Percentiles rank a stretch among this genome's conserved stretches.
phyloP scores from a whole-genome alignment of 2,329 filamentous ascomycete genomes.

The Ceratocystis eucalypticola region DNA sequence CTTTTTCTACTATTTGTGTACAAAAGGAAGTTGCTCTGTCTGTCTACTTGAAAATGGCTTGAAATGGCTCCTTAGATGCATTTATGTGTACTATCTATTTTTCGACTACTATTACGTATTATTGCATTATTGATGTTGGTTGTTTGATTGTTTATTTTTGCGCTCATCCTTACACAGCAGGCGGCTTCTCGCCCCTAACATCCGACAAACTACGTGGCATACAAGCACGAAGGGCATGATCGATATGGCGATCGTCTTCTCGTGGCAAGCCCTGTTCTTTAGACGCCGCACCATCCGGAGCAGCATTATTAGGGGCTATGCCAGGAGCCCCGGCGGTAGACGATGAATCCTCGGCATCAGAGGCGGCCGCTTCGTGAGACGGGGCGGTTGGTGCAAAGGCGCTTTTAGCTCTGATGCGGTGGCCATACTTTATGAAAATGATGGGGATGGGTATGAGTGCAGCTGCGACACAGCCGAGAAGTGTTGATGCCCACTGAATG shows the following conservation, averaged over 20 bases:
- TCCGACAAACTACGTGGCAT: constrained; percentile 11
- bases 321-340: background rate
- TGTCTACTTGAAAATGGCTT: too few species aligned
- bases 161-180: background rate
- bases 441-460: constrained; percentile 49
- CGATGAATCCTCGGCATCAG: constrained; percentile 17
- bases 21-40: too few species aligned
- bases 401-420: constrained; percentile 41
- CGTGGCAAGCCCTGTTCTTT: constrained; percentile 12
- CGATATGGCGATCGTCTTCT: constrained; percentile 14
- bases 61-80: too few species aligned
- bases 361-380: constrained; percentile 18
- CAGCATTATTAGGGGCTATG: background rate
- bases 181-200: background rate
- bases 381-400: constrained; percentile 39
- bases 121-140: too few species aligned
- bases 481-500: constrained; percentile 48
- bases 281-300: background rate
- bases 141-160: too few species aligned
- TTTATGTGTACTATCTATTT: too few species aligned
- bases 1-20: too few species aligned
- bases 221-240: constrained; percentile 18
- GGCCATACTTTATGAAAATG: constrained; percentile 47
- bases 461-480: constrained; percentile 47
- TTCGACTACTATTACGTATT: too few species aligned